A percentile compares a stretch with the other conserved stretches of the same genome.
phyloP scores from a whole-genome alignment of 2,329 filamentous ascomycete species.

The Alternaria arbusti region DNA sequence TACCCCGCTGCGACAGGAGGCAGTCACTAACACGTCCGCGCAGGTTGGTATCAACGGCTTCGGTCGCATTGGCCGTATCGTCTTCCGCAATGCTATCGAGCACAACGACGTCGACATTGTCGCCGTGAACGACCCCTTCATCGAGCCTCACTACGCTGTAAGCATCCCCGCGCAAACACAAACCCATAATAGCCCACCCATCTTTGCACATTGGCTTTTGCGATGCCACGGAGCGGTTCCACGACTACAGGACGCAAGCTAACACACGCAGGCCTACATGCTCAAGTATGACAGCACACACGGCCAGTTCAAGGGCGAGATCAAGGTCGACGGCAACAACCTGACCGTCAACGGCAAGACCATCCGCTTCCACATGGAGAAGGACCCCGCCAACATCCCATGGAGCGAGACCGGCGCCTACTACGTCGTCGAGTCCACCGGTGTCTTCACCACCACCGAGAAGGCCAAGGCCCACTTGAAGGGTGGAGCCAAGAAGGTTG shows the following conservation, averaged over 20 bases:
- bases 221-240: not conserved
- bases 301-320: constrained; percentile 92
- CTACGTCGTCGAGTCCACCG: constrained; percentile 97
- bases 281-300: constrained; percentile 99
- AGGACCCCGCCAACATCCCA: constrained; percentile 86
- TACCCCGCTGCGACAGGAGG: constrained; percentile 24
- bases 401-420: constrained; percentile 86
- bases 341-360: constrained; percentile 93
- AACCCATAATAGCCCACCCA: not conserved
- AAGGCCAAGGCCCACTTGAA: constrained; percentile 94
- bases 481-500: constrained; percentile 95
- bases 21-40: constrained; percentile 33
- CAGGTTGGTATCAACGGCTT: constrained; percentile 99
- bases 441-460: constrained; percentile 98
- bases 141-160: constrained; percentile 96
- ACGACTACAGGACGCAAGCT: constrained; percentile 22
- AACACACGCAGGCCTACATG: constrained; percentile 85
- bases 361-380: constrained; percentile 93
- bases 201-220: not conserved
- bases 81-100: constrained; percentile 97
- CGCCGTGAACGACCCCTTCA: constrained; percentile 99
- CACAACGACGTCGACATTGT: constrained; percentile 89
- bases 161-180: constrained; percentile 53
- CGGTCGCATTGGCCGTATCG: constrained; percentile 98
- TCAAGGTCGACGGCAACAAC: constrained; percentile 74